Conservation (phyloP, 306 rosid species). For the Prunus padus region DNA sequence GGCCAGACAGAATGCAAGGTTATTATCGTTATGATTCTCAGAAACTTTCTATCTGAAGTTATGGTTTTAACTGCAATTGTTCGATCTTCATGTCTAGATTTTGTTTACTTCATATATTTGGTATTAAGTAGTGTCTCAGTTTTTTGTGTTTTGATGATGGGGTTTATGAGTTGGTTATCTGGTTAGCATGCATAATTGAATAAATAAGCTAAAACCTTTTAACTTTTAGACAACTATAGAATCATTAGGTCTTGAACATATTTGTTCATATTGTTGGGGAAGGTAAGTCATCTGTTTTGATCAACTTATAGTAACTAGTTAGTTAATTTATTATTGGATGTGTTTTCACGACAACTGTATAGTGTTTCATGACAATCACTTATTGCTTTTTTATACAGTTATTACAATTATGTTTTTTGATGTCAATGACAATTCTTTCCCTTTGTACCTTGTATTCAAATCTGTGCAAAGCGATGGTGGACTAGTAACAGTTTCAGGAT, state of each 20-base stretch:
- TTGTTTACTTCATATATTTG: background rate
- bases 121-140: background rate
- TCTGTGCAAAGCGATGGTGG: background rate
- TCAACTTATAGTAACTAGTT: no score
- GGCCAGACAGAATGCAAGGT: slow-evolving; percentile 86
- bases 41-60: slow-evolving; percentile 5
- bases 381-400: background rate
- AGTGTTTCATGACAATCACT: background rate
- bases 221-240: no score
- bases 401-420: slow-evolving; percentile 5
- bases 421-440: slow-evolving; percentile 13
- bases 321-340: no score
- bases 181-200: no score
- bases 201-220: no score
- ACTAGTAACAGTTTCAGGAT: slow-evolving; percentile 24
- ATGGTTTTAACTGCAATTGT: background rate
- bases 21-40: slow-evolving; percentile 28
- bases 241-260: no score
- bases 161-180: no score
- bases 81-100: background rate
- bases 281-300: no score
- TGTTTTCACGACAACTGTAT: background rate
- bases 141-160: no score
- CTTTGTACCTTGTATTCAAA: slow-evolving; percentile 8
- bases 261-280: no score